Conservation (phyloP, 495 filamentous ascomycete genomes). For the Podospora australis region DNA sequence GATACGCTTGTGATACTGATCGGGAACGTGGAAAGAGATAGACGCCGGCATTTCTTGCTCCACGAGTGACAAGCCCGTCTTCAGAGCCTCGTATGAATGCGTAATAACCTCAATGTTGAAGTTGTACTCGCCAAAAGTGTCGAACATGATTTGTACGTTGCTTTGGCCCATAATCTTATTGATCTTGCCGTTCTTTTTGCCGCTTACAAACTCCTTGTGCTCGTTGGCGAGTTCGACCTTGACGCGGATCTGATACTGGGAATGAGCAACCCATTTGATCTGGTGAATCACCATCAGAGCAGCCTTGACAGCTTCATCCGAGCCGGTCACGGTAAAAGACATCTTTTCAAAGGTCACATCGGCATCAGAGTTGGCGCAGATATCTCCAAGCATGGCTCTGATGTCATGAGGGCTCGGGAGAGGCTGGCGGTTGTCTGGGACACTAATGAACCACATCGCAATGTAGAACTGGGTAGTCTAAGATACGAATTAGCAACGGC, state of each 20-base stretch:
- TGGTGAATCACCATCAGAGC: slow-evolving; percentile 89
- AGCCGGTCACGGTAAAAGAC: slow-evolving; percentile 88
- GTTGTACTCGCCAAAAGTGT: slow-evolving; percentile 98
- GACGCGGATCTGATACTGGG: slow-evolving; percentile 87
- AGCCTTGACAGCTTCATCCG: slow-evolving; percentile 90
- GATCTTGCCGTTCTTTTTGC: slow-evolving; percentile 99
- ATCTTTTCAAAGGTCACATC: slow-evolving; percentile 92
- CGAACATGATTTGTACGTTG: slow-evolving; percentile 98
- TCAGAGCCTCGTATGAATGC: slow-evolving; percentile 84
- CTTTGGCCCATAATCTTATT: slow-evolving; percentile 99
- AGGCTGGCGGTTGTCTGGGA: slow-evolving; percentile 59
- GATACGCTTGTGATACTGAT: slow-evolving; percentile 98
- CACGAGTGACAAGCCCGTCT: slow-evolving; percentile 82
- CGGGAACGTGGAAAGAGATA: slow-evolving; percentile 98
- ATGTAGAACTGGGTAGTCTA: slow-evolving; percentile 96
- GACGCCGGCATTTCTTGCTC: slow-evolving; percentile 99
- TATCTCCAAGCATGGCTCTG: slow-evolving; percentile 84
- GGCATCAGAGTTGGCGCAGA: slow-evolving; percentile 91
- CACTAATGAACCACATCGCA: slow-evolving; percentile 90
- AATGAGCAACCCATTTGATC: slow-evolving; percentile 79
- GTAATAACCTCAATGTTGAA: slow-evolving; percentile 97
- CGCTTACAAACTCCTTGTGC: slow-evolving; percentile 98
- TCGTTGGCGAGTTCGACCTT: slow-evolving; percentile 99
- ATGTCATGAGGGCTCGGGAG: slow-evolving; percentile 69
- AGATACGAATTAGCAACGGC: slow-evolving; percentile 25